A percentile compares a stretch with the other conserved stretches of the same genome.
Conservation (phyloP, 768 basidiomycete species). For the Agrocybe praecox region DNA sequence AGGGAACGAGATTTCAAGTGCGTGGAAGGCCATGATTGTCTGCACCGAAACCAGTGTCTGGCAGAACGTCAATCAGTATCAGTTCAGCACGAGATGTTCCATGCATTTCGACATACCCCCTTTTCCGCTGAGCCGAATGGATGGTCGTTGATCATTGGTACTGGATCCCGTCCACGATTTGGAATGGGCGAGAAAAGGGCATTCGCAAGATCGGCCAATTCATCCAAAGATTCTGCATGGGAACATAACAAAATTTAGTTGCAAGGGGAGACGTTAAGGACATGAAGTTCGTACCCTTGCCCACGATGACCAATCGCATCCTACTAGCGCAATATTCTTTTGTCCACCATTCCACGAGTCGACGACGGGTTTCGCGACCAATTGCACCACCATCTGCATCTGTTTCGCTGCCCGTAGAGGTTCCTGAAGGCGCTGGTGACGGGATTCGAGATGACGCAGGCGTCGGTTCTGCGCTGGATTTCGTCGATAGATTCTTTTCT, state of each 20-base stretch:
- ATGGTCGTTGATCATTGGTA: constrained; percentile 69
- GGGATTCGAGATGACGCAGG: constrained; percentile 56
- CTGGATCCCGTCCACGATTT: constrained; percentile 62
- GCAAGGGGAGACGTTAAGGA: not conserved
- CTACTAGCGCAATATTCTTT: constrained; percentile 81
- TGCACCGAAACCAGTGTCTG: constrained; percentile 84
- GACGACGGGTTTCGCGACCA: constrained; percentile 78
- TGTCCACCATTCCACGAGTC: constrained; percentile 85
- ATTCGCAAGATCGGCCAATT: constrained; percentile 63
- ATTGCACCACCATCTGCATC: constrained; percentile 78
- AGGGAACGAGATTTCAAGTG: constrained; percentile 81
- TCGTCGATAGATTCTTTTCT: constrained; percentile 20
- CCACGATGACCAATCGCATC: constrained; percentile 80
- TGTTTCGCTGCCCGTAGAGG: constrained; percentile 54
- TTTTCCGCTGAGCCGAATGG: constrained; percentile 74
- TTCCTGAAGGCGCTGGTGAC: constrained; percentile 50
- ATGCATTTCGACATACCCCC: constrained; percentile 53
- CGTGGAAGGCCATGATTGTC: constrained; percentile 87
- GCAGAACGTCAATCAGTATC: constrained; percentile 20
- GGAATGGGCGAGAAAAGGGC: constrained; percentile 71
- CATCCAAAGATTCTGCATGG: constrained; percentile 73
- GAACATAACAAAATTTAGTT: constrained; percentile 4
- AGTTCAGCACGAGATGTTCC: constrained; percentile 4
- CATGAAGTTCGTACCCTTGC: constrained; percentile 57
- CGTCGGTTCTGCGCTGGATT: constrained; percentile 36